Evolutionary conservation across 2,329 filamentous ascomycete genomes (phyloP).

Genomic region (Pestalotiopsis sp.): DNA sequence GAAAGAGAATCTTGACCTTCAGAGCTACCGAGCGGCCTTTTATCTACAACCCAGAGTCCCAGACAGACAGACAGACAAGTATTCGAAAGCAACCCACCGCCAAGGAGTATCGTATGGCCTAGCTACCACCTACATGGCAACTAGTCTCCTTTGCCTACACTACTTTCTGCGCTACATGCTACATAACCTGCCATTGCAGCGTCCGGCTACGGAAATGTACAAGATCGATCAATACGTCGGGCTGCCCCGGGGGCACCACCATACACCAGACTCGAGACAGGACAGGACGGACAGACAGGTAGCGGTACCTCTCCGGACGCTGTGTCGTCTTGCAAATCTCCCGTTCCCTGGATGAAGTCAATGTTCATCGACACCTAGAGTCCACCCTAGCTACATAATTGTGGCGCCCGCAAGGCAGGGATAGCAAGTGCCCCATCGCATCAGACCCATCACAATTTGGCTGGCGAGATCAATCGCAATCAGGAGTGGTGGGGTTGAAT

Average conservation of each 20-base stretch:
- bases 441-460: constrained; percentile 11
- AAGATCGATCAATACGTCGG: neutral
- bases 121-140: neutral
- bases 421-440: constrained; percentile 7
- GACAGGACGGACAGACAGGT: neutral
- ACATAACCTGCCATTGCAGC: neutral
- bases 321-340: constrained; percentile 10
- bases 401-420: constrained; percentile 12
- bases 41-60: neutral
- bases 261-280: neutral
- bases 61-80: neutral
- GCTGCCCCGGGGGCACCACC: constrained; percentile 6
- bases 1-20: neutral
- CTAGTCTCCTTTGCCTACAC: neutral
- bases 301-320: neutral
- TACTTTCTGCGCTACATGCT: neutral
- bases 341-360: constrained; percentile 10
- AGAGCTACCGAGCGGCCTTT: constrained; percentile 6
- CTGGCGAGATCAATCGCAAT: constrained; percentile 14
- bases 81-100: neutral
- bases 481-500: constrained; percentile 9
- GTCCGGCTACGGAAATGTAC: neutral
- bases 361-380: constrained; percentile 9
- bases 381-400: constrained; percentile 6
- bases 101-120: neutral